Evolutionary conservation across 495 filamentous ascomycete genomes (phyloP).

Genomic region (Monascus purpureus): DNA sequence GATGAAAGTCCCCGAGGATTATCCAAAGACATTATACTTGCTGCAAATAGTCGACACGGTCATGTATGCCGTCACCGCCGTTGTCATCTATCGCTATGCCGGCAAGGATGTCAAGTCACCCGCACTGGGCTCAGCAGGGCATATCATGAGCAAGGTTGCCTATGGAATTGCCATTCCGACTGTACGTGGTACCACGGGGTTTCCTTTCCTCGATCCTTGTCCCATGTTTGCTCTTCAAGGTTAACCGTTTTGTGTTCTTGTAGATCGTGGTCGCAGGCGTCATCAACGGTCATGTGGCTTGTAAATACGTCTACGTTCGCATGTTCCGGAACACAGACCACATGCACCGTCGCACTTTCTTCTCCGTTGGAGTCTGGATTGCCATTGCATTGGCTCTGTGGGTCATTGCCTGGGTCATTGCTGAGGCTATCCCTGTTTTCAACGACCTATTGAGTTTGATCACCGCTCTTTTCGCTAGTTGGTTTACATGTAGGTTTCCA

Average conservation of each 20-base stretch:
- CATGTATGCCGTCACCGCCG: conserved; percentile 40
- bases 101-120: conserved; percentile 57
- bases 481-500: conserved; percentile 8
- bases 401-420: conserved; percentile 54
- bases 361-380: conserved; percentile 39
- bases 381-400: conserved; percentile 41
- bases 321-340: conserved; percentile 40
- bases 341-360: conserved; percentile 41
- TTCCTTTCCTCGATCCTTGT: too few relatives aligned
- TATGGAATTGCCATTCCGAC: conserved; percentile 69
- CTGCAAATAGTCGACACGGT: conserved; percentile 49
- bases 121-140: conserved; percentile 50
- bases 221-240: neutral
- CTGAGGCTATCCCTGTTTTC: conserved; percentile 61
- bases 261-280: conserved; percentile 25
- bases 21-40: conserved; percentile 47
- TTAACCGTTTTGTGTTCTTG: conserved; percentile 8
- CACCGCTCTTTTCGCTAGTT: conserved; percentile 3
- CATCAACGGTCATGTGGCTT: conserved; percentile 47
- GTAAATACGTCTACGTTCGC: conserved; percentile 53
- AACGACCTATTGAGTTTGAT: conserved; percentile 45
- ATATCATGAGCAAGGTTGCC: conserved; percentile 48
- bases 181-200: conserved; percentile 22
- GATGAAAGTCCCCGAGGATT: conserved; percentile 51
- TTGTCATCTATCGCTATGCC: conserved; percentile 53